Base-by-base conservation (phyloP, 2,329 filamentous ascomycete genomes). In the Aspergillus oerlinghausenensis region DNA sequence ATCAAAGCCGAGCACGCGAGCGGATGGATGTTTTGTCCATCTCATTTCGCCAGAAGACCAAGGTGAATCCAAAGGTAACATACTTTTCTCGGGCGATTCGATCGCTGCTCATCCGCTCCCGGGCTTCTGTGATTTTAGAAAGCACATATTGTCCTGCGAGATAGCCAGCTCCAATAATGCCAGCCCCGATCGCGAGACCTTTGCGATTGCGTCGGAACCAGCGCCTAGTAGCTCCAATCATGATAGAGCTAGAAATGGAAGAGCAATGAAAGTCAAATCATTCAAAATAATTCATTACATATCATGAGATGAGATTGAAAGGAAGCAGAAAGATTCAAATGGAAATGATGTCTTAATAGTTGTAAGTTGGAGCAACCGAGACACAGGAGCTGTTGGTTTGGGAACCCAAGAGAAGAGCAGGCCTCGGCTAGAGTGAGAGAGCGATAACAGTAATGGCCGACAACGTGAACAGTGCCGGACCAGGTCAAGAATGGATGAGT, bases 51-150 rank as follows among this genome's bases (percentile, higher is more conserved):
- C 42, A 55, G 40, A 49, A 55, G 19, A 47, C 40, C 26, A 10
- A 48, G 51, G 56, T 51, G 29, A 9, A 25, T 4, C 8, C 23
- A 47, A 23, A 47, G 21, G 23, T 21, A 26, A 68, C 84, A 66
- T 78, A 97, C 93, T 99, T 99, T 78, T 99, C 94, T 73, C 93
- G 92, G 52, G 93, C 90, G 72, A 97, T 95, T 68, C 92, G 87
- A 70, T 97, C 94, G 75, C 91, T 93, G 76, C 89, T 92, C 90
- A 97, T 95, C 73, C 93, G 92, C 82, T 97, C 92, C 64, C 92
- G 87, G 66, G 93, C 92, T 75, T 97, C 92, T 63, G 88, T 88
- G 69, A 97, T 87, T 82, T 96, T 97, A 68, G 84, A 84, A 70
- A 97, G 75, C 64, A 96, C 85, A 87, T 97, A 99, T 75, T 96